phyloP scores from a whole-genome alignment of 495 filamentous ascomycete species.

The Podospora didyma region DNA sequence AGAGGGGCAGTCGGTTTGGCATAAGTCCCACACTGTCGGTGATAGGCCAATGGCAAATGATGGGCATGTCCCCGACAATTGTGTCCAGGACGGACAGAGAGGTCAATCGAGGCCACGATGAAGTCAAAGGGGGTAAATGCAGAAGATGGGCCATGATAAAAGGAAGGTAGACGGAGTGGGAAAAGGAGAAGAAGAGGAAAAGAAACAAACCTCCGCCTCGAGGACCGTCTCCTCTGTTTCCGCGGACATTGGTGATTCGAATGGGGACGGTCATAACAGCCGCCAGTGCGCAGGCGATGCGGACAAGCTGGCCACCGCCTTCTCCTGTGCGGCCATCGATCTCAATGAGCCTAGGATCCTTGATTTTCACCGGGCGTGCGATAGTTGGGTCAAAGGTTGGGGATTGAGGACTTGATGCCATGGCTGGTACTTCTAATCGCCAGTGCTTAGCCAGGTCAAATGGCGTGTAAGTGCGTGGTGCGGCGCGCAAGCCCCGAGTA shows the following conservation, averaged over 20 bases:
- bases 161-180: background rate
- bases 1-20: background rate
- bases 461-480: too few relatives aligned
- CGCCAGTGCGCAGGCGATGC: constrained; percentile 65
- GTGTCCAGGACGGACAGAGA: background rate
- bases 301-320: constrained; percentile 79
- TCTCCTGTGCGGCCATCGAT: constrained; percentile 73
- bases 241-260: constrained; percentile 64
- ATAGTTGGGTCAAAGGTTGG: too few relatives aligned
- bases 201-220: constrained; percentile 35
- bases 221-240: constrained; percentile 51
- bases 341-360: constrained; percentile 23
- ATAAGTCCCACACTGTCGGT: too few relatives aligned
- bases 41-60: too few relatives aligned
- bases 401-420: too few relatives aligned
- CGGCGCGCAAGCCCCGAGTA: too few relatives aligned
- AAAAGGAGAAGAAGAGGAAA: background rate
- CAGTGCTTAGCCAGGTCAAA: too few relatives aligned
- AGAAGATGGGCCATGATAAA: background rate
- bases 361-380: too few relatives aligned
- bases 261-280: constrained; percentile 63
- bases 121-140: background rate
- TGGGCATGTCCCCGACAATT: too few relatives aligned
- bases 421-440: too few relatives aligned
- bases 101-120: background rate